Evolutionary conservation across 2,329 filamentous ascomycete species (phyloP).

Genomic region (Colletotrichum paranaense): DNA sequence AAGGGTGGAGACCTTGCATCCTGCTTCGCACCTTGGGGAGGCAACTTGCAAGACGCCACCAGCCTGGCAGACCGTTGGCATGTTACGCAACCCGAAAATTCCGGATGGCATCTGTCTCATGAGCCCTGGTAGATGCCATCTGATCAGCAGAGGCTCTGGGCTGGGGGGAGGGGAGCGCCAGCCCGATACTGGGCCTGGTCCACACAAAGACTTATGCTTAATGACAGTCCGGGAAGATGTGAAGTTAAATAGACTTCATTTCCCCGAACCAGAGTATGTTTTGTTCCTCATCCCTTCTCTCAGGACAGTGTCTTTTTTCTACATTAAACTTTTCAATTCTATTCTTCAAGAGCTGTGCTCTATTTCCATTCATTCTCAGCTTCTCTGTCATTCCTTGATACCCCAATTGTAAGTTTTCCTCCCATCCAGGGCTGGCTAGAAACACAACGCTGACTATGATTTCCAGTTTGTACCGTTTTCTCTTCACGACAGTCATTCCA

Average conservation of each 20-base stretch:
- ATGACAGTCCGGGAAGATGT: neutral
- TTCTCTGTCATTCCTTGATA: slow-evolving; percentile 34
- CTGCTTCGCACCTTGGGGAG: neutral
- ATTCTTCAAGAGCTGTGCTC: slow-evolving; percentile 43
- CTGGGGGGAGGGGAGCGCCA: no score
- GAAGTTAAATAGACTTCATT: slow-evolving; percentile 26
- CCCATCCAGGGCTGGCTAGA: no score
- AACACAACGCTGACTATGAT: neutral
- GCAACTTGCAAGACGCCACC: slow-evolving; percentile 1
- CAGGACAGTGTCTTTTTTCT: slow-evolving; percentile 23
- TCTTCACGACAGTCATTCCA: slow-evolving; percentile 30
- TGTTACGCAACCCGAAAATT: slow-evolving; percentile 4
- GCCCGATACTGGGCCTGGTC: neutral
- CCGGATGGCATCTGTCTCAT: slow-evolving; percentile 23
- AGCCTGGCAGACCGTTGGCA: neutral
- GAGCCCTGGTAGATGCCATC: slow-evolving; percentile 23
- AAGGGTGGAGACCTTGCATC: slow-evolving; percentile 14
- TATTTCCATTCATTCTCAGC: slow-evolving; percentile 38
- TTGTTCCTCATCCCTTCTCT: slow-evolving; percentile 28
- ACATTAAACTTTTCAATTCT: slow-evolving; percentile 25
- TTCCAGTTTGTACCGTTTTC: slow-evolving; percentile 13
- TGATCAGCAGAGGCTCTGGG: neutral
- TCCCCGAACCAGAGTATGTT: slow-evolving; percentile 6
- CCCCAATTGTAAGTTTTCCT: slow-evolving; percentile 16
- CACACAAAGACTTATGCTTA: slow-evolving; percentile 26